These are phyloP conservation scores for Aaosphaeria pasadenensis DNA, from an alignment of 2,329 filamentous ascomycete genomes.

Conservation along the genomic window DNA sequence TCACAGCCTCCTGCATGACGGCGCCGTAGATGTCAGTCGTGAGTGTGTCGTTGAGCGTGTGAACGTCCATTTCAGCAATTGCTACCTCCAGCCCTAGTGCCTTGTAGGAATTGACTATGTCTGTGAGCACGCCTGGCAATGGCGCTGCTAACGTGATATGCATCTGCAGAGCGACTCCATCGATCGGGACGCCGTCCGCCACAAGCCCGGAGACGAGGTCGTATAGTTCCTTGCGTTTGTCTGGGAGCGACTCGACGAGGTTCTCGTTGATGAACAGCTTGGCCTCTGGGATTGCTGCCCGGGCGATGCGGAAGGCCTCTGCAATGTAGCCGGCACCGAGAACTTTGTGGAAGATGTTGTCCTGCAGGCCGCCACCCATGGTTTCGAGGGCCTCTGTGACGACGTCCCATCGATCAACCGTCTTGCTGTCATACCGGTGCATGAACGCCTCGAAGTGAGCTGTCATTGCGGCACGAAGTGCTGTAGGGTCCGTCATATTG, in stretches of 20 bases:
- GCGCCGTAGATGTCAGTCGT: slow-evolving; percentile 3
- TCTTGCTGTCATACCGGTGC: slow-evolving; percentile 1
- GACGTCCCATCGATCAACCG: slow-evolving; percentile 5
- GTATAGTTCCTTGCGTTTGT: slow-evolving; percentile 3
- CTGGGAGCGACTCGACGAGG: background rate
- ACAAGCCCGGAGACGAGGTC: slow-evolving; percentile 4
- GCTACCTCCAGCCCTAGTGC: slow-evolving; percentile 6
- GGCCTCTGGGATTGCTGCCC: background rate
- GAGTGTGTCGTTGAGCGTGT: slow-evolving; percentile 3
- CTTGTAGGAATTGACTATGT: slow-evolving; percentile 4
- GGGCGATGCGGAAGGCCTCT: slow-evolving; percentile 4
- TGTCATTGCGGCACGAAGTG: slow-evolving; percentile 4
- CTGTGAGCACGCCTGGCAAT: slow-evolving; percentile 4
- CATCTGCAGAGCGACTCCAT: slow-evolving; percentile 9
- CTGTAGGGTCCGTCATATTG: slow-evolving; percentile 4
- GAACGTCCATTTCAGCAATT: slow-evolving; percentile 9
- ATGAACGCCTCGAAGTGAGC: slow-evolving; percentile 5
- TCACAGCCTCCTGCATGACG: slow-evolving; percentile 4
- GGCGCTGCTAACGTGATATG: slow-evolving; percentile 5
- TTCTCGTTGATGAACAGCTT: slow-evolving; percentile 5
- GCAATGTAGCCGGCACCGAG: slow-evolving; percentile 3
- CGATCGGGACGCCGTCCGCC: slow-evolving; percentile 4
- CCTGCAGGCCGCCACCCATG: slow-evolving; percentile 2
- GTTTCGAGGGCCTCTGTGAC: slow-evolving; percentile 4
- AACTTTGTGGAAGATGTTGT: slow-evolving; percentile 1